Percentiles rank a stretch among this genome's conserved stretches.
phyloP scores from a whole-genome alignment of 192 early-diverging fungal genomes.

The Backusella psychrophila region DNA sequence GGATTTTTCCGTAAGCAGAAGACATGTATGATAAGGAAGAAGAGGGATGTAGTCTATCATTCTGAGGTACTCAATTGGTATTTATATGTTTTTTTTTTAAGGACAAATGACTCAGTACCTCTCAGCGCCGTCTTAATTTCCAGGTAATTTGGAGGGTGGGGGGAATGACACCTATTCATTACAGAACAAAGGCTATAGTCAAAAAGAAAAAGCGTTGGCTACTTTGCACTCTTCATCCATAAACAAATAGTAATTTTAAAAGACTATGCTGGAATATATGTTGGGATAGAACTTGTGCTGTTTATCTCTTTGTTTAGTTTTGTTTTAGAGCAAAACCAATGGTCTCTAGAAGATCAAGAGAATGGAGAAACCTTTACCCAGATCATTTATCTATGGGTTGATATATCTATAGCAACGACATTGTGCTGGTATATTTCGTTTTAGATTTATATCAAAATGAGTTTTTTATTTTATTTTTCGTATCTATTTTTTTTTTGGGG shows the following conservation, averaged over 20 bases:
- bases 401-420: background rate
- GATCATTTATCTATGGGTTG: background rate
- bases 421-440: background rate
- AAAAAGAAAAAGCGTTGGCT: background rate
- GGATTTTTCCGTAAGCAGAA: slow-evolving; percentile 41
- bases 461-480: background rate
- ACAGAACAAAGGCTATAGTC: background rate
- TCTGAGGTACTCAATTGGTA: background rate
- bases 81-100: background rate
- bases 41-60: background rate
- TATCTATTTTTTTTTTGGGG: background rate
- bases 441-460: background rate
- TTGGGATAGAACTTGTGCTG: background rate
- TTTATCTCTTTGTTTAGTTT: background rate
- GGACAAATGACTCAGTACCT: background rate
- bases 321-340: background rate
- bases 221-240: background rate
- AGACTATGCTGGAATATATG: background rate
- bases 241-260: background rate
- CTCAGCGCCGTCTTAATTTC: background rate
- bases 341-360: background rate
- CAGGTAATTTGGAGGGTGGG: background rate
- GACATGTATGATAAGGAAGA: slow-evolving; percentile 31
- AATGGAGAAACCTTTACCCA: background rate
- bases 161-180: background rate